These are phyloP conservation scores for Collybia mongolica DNA, from an alignment of 768 basidiomycete genomes.

Conservation along the genomic window DNA sequence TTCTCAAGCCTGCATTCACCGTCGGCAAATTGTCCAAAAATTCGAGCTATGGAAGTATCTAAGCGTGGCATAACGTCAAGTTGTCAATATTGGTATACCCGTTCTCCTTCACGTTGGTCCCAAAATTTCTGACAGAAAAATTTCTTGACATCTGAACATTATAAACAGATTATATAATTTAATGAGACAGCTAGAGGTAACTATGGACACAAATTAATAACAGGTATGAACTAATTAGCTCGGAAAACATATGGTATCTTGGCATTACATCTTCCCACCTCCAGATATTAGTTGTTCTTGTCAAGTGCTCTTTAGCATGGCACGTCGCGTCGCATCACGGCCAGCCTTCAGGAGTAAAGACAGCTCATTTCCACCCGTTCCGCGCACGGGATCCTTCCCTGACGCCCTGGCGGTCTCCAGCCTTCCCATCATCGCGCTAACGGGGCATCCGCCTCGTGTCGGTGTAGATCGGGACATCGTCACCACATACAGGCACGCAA, in stretches of 20 bases:
- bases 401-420: constrained; percentile 29
- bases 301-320: constrained; percentile 46
- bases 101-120: too few species aligned
- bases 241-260: constrained; percentile 8
- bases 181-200: neutral
- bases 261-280: neutral
- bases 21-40: too few species aligned
- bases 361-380: constrained; percentile 89
- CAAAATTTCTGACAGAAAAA: neutral
- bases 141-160: neutral
- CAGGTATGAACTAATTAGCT: constrained; percentile 14
- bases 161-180: neutral
- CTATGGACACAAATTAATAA: neutral
- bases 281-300: neutral
- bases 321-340: constrained; percentile 79
- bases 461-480: constrained; percentile 71
- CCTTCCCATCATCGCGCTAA: constrained; percentile 52
- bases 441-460: constrained; percentile 46
- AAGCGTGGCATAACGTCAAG: neutral
- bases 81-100: constrained; percentile 1
- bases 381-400: constrained; percentile 57
- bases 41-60: neutral
- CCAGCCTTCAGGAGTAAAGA: constrained; percentile 84
- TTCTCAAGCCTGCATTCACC: too few species aligned
- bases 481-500: constrained; percentile 87